Conservation (phyloP, 225 moss, liverwort and hornwort species). For the Bryoerythrophyllum caledonicum region DNA sequence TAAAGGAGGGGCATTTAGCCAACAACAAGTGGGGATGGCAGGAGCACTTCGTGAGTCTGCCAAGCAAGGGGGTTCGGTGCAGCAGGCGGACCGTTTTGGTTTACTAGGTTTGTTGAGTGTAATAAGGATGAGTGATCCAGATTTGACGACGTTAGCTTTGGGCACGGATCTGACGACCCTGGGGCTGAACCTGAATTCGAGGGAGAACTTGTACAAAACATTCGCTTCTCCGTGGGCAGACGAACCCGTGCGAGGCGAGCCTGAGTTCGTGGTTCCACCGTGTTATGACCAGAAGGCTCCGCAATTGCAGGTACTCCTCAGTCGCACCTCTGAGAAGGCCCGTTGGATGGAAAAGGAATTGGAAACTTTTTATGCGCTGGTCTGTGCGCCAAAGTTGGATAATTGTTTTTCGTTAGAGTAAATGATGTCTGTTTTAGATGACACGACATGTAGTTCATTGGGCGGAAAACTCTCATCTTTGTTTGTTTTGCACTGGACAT, state of each 20-base stretch:
- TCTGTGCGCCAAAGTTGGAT: background rate
- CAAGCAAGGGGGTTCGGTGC: constrained; percentile 47
- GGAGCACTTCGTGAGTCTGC: constrained; percentile 58
- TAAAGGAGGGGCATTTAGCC: constrained; percentile 13
- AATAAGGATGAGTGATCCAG: constrained; percentile 83
- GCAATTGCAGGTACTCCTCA: constrained; percentile 58
- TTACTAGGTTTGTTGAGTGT: constrained; percentile 79
- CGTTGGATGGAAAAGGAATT: background rate
- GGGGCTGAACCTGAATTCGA: constrained; percentile 83
- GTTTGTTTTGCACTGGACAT: background rate
- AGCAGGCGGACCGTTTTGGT: constrained; percentile 67
- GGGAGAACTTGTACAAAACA: constrained; percentile 94
- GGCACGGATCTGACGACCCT: constrained; percentile 87
- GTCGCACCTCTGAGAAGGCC: too few species aligned
- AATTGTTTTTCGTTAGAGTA: background rate
- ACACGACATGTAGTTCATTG: background rate
- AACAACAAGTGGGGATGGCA: background rate
- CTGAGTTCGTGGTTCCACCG: constrained; percentile 72
- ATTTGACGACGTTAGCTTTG: constrained; percentile 82
- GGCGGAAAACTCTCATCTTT: background rate
- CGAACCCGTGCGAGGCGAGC: constrained; percentile 77
- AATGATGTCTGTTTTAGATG: background rate
- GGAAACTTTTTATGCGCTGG: background rate
- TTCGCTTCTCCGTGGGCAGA: constrained; percentile 94
- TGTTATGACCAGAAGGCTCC: constrained; percentile 79